Evolutionary conservation across 2,329 filamentous ascomycete species (phyloP), one percentile per base, ranked within the genome.

Genomic region (Colletotrichum abscissum): DNA sequence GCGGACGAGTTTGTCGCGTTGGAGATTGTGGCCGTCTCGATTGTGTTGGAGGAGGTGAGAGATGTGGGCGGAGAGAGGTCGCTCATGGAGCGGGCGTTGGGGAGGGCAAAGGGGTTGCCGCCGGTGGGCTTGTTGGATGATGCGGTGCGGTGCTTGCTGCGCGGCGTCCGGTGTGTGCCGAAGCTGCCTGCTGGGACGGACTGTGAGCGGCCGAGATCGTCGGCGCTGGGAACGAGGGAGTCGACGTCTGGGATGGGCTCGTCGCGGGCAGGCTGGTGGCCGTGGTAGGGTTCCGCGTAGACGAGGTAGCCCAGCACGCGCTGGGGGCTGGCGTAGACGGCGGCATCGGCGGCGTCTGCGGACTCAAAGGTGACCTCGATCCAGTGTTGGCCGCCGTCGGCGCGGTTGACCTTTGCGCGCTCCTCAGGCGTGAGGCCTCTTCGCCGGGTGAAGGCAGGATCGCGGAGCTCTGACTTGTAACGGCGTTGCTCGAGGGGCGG

Each of bases 321-420:
- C 82, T 95, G 92, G 0, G 93, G 93, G 64, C 92, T 94, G 67
- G 90, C 89, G 79, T 89, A 92, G 55, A 92, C 84, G 26, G 93
- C 93, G 12, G 90, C 86, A 72, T 94, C 92, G 24, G 92, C 93
- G 2, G 93, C 92, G 76, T 93, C 89, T 62, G 88, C 87, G 55
- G 91, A 94, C 82, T 95, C 93, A 78, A 95, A 95, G 1, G 93
- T 95, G 68, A 95, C 87, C 81, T 95, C 95, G 78, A 98, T 95
- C 96, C 96, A 98, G 85, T 98, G 94, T 77, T 93, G 90, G 56
- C 96, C 96, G 63, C 95, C 94, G 58, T 92, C 93, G 75, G 94
- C 95, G 74, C 89, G 90, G 82, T 95, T 95, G 79, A 96, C 94
- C 81, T 95, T 93, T 66, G 89, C 87, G 69, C 95, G 91, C 78